Percentiles rank a stretch among this genome's conserved stretches.
These are phyloP conservation scores for Mycena rosella DNA, from an alignment of 768 basidiomycete genomes.

Conservation along the genomic window DNA sequence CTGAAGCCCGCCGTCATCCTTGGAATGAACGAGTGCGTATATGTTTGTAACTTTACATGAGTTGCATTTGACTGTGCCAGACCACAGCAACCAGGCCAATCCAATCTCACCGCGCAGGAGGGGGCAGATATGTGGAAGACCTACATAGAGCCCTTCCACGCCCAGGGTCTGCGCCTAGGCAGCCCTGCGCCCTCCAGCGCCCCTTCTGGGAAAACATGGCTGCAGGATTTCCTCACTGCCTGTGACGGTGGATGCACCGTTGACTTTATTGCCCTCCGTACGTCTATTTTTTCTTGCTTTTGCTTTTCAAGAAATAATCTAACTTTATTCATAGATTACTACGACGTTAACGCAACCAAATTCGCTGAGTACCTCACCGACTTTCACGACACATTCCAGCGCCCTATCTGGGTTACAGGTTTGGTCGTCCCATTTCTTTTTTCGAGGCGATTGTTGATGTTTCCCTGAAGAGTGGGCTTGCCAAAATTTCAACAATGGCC, in stretches of 20 bases:
- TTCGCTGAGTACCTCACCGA: too few relatives aligned
- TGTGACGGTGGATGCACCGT: slow-evolving; percentile 66
- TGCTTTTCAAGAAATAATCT: too few relatives aligned
- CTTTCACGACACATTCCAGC: slow-evolving; percentile 62
- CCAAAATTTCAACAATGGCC: too few relatives aligned
- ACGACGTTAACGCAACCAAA: slow-evolving; percentile 62
- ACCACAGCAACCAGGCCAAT: slow-evolving; percentile 57
- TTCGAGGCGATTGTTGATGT: too few relatives aligned
- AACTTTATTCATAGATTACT: slow-evolving; percentile 54
- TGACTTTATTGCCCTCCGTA: slow-evolving; percentile 69
- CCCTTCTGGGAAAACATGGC: slow-evolving; percentile 66
- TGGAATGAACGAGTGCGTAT: slow-evolving; percentile 67
- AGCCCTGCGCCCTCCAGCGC: slow-evolving; percentile 67
- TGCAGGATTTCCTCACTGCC: slow-evolving; percentile 63
- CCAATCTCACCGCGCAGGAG: slow-evolving; percentile 62
- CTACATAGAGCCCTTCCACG: slow-evolving; percentile 64
- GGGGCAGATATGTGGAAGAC: slow-evolving; percentile 66
- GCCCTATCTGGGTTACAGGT: slow-evolving; percentile 70
- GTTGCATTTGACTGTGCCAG: too few relatives aligned
- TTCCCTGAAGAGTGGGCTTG: too few relatives aligned
- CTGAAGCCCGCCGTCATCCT: too few relatives aligned
- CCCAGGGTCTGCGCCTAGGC: slow-evolving; percentile 60
- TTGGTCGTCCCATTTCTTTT: too few relatives aligned
- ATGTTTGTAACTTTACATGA: too few relatives aligned
- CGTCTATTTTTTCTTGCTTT: slow-evolving; percentile 35